phyloP scores from a whole-genome alignment of 306 rosid genomes.

The Sesbania bispinosa region DNA sequence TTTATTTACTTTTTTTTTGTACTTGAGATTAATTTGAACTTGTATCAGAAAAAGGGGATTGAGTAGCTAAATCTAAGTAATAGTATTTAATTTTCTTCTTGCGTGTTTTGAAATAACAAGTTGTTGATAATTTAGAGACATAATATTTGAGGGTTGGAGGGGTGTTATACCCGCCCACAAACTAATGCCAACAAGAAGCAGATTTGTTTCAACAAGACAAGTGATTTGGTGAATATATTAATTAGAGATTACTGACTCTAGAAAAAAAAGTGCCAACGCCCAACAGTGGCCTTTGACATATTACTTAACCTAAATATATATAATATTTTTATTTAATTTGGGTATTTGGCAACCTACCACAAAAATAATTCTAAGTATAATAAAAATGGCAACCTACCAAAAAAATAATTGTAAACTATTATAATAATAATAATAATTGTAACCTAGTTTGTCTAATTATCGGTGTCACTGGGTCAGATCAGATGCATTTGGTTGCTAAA shows the following conservation, averaged over 20 bases:
- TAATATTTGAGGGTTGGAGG: background rate
- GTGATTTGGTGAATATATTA: background rate
- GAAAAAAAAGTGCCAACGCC: constrained; percentile 17
- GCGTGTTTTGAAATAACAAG: background rate
- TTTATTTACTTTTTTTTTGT: too few species aligned
- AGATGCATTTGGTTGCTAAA: too few species aligned
- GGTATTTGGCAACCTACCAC: constrained; percentile 15
- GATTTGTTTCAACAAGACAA: background rate
- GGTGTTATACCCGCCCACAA: background rate
- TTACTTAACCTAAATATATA: background rate
- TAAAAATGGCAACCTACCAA: too few species aligned
- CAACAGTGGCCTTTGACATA: background rate
- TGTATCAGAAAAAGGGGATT: too few species aligned
- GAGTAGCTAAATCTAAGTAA: too few species aligned
- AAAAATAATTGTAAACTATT: too few species aligned
- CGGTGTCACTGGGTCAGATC: too few species aligned
- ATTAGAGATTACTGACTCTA: constrained; percentile 2
- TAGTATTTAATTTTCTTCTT: background rate
- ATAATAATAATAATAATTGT: too few species aligned
- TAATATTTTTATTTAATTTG: background rate
- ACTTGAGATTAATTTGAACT: too few species aligned
- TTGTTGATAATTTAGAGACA: background rate
- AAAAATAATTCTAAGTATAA: too few species aligned
- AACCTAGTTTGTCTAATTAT: too few species aligned
- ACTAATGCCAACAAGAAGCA: background rate